A percentile compares a stretch with the other conserved stretches of the same genome.
These are phyloP conservation scores for Lathyrus tuberosus DNA, from an alignment of 306 rosid species.

Conservation along the genomic window DNA sequence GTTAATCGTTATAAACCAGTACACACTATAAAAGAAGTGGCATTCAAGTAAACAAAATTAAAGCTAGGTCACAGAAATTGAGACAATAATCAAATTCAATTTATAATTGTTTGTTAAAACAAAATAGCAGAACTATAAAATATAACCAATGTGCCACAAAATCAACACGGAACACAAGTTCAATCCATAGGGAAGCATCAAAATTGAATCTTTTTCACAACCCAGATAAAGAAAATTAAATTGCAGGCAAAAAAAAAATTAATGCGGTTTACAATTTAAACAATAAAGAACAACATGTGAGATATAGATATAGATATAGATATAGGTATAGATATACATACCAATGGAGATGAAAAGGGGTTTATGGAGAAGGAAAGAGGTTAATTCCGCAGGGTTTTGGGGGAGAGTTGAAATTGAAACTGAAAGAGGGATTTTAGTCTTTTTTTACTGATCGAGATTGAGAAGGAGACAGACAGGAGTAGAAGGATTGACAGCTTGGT, in stretches of 20 bases:
- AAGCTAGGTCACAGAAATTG: background rate
- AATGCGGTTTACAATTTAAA: constrained; percentile 15
- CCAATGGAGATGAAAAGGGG: constrained; percentile 7
- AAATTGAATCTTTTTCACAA: constrained; percentile 17
- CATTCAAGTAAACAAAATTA: background rate
- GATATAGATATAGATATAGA: too few relatives aligned
- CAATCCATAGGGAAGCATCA: background rate
- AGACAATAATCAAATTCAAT: constrained; percentile 9
- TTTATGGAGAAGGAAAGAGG: background rate
- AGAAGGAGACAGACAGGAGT: constrained; percentile 6
- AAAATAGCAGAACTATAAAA: constrained; percentile 1
- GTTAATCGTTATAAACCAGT: too few relatives aligned
- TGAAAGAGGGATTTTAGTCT: constrained; percentile 5
- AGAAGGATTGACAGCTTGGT: background rate
- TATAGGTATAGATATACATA: background rate
- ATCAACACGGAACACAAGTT: constrained; percentile 17
- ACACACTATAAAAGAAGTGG: background rate
- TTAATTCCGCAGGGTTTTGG: constrained; percentile 13
- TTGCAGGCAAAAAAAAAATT: constrained; percentile 22
- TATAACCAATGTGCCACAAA: constrained; percentile 34
- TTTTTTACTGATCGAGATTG: constrained; percentile 2
- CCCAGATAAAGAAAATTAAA: constrained; percentile 29
- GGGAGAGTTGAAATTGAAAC: background rate
- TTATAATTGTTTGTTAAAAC: too few relatives aligned
- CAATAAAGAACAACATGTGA: too few relatives aligned